phyloP scores from a whole-genome alignment of 148 eudicot species.

The Rhododendron vialii region DNA sequence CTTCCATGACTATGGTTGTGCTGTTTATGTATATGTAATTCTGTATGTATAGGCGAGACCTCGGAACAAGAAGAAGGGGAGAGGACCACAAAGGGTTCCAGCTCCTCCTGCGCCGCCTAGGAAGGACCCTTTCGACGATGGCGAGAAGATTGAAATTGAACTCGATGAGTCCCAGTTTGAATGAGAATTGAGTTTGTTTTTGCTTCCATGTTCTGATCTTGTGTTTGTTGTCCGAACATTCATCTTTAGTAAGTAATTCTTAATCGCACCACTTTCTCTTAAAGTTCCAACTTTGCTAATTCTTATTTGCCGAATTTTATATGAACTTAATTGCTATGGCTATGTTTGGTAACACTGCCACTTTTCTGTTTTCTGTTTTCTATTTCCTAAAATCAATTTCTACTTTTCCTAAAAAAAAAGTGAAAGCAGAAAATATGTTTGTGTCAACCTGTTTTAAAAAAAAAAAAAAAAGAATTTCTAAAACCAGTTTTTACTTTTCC shows the following conservation, averaged over 20 bases:
- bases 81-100: constrained; percentile 52
- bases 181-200: not conserved
- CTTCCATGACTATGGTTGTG: not conserved
- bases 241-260: not conserved
- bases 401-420: too few relatives aligned
- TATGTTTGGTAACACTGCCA: too few relatives aligned
- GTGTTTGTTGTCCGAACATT: not conserved
- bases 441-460: too few relatives aligned
- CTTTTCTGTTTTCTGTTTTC: too few relatives aligned
- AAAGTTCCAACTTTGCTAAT: not conserved
- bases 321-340: too few relatives aligned
- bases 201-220: constrained; percentile 6
- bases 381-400: too few relatives aligned
- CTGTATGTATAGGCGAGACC: constrained; percentile 46
- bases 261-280: not conserved
- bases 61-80: constrained; percentile 50
- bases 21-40: not conserved
- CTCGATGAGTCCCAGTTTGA: constrained; percentile 21
- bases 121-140: constrained; percentile 38
- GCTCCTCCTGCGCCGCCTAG: constrained; percentile 37
- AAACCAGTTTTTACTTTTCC: too few relatives aligned
- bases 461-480: too few relatives aligned
- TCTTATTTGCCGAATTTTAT: not conserved
- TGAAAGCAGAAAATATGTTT: too few relatives aligned
- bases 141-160: constrained; percentile 21